Evolutionary conservation across 2,329 filamentous ascomycete species (phyloP).

Genomic region (Gyromitra esculenta): DNA sequence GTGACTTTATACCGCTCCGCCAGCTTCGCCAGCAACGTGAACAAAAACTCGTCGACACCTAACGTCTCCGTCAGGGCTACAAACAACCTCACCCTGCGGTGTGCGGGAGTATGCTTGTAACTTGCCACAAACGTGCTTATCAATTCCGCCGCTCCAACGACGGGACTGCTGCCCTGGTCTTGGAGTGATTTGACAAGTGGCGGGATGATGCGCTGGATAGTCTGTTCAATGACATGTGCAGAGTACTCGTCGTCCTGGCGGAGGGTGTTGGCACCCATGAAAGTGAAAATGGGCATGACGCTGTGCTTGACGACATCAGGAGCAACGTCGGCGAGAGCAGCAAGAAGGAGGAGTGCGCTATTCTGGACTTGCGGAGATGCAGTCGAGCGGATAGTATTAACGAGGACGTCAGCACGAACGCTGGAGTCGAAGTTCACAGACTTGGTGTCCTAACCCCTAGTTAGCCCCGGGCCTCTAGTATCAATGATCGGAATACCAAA

Average conservation of each 20-base stretch:
- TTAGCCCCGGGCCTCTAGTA: background rate
- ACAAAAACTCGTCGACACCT: slow-evolving; percentile 85
- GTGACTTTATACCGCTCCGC: slow-evolving; percentile 87
- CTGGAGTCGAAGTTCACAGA: slow-evolving; percentile 76
- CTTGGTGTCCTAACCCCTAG: slow-evolving; percentile 62
- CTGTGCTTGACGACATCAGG: slow-evolving; percentile 94
- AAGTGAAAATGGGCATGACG: slow-evolving; percentile 99
- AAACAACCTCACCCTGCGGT: slow-evolving; percentile 84
- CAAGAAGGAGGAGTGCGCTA: slow-evolving; percentile 85
- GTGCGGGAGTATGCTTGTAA: slow-evolving; percentile 92
- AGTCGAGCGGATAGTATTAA: slow-evolving; percentile 92
- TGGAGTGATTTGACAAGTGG: slow-evolving; percentile 86
- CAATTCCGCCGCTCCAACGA: slow-evolving; percentile 83
- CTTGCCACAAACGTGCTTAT: slow-evolving; percentile 96
- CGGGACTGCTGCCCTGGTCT: slow-evolving; percentile 75
- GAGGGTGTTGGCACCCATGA: slow-evolving; percentile 91
- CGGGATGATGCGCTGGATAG: slow-evolving; percentile 91
- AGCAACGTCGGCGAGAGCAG: slow-evolving; percentile 83
- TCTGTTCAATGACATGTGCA: slow-evolving; percentile 93
- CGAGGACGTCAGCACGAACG: slow-evolving; percentile 87
- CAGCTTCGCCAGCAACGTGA: slow-evolving; percentile 86
- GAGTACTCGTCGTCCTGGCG: slow-evolving; percentile 97
- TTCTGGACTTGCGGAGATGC: slow-evolving; percentile 94
- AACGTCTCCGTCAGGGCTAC: slow-evolving; percentile 84
- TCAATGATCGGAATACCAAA: slow-evolving; percentile 9